Base-by-base conservation (phyloP, 805 yeast genomes). In the Kuraishia hungarica region DNA sequence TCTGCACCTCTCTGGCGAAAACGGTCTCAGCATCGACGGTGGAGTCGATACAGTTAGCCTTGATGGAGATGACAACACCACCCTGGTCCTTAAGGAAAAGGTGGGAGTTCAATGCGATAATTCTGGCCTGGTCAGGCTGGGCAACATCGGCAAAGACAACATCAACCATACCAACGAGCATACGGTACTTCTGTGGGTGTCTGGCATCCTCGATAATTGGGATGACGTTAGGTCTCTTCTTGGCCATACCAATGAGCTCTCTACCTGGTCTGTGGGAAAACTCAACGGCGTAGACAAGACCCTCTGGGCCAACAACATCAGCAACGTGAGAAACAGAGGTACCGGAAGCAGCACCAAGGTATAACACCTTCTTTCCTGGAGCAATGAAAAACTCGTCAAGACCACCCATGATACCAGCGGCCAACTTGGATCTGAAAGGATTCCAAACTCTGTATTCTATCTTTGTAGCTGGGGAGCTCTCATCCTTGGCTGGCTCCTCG, bases 401-500 rank as follows among this genome's bases (percentile, higher is more conserved):
- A 87, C 99, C 99, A 78, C 99, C 99, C 90, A 94, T 89, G 64
- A 94, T 89, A 88, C 99, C 99, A 60, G 99, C 99, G 72, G 99
- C 99, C 79, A 94, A 81, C 83, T 94, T 94, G 58, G 98, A 93
- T 86, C 99, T 88, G 88, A 94, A 94, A 61, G 99, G 99, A 78
- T 94, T 94, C 99, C 99, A 94, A 64, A 94, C 99, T 83, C 99
- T 92, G 86, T 94, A 94, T 80, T 94, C 99, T 59, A 85, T 82
- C 81, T 94, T 94, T 69, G 97, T 91, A 62, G 94, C 84, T 63
- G 94, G 89, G 57, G 85, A 89, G 69, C 87, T 87, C 68, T 87
- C 96, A 70, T 87, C 96, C 67, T 79, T 83, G 56, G 93, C 82
- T 62, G 97, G 96, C 71, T 89, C 97, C 73, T 94, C 99, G 59